Base-by-base conservation (phyloP, 352 stramenopile genomes). In the Phytophthora cactorum region DNA sequence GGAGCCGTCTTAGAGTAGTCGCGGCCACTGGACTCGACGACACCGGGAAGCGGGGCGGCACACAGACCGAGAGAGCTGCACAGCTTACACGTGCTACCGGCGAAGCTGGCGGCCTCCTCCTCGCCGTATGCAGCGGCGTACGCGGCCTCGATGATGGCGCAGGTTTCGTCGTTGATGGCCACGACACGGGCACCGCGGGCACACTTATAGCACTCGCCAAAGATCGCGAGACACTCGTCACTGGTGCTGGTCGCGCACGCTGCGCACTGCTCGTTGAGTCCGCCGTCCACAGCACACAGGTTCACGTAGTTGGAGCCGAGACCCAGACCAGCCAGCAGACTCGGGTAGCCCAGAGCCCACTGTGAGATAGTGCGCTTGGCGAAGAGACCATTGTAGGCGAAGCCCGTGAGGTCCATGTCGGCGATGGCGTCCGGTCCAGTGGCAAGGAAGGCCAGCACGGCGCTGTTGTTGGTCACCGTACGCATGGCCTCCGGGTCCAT, bases 361-460 rank as follows among this genome's bases (percentile, higher is more conserved):
- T 86, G 75, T 34, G 65, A 70, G n/a, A 83, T 64, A 6, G 66
- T 73, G 28, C 77, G 80, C 65, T 75, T 83, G 51, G 70, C 78
- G 52, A 89, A 84, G 14, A 89, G 66, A 5, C 80, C 80, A 44
- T 89, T 89, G 68, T 86, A 89, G 5, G 63, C 73, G 31, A 85
- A 86, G 17, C 78, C 78, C 32, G 66, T 58, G 6, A 86, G 25
- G 32, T 82, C 54, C 44, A 89, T 49, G 51, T 75, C 55, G 5
- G 64, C 69, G 60, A 89, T 78, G 43, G 70, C 70, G 4, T 41
- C 44, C 1, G 76, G 59, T 12, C 78, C 80, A 0, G 57, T 72
- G 3, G 63, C 59, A 5, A 86, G 63, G 55, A 89, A 89, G 9
- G 12, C 66, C 31, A 82, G 39, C 44, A 85, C 76, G 1, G 64